A percentile compares a stretch with the other conserved stretches of the same genome.
These are phyloP conservation scores for Epicoccum sorghinum DNA, from an alignment of 2,329 filamentous ascomycete species.

Conservation along the genomic window DNA sequence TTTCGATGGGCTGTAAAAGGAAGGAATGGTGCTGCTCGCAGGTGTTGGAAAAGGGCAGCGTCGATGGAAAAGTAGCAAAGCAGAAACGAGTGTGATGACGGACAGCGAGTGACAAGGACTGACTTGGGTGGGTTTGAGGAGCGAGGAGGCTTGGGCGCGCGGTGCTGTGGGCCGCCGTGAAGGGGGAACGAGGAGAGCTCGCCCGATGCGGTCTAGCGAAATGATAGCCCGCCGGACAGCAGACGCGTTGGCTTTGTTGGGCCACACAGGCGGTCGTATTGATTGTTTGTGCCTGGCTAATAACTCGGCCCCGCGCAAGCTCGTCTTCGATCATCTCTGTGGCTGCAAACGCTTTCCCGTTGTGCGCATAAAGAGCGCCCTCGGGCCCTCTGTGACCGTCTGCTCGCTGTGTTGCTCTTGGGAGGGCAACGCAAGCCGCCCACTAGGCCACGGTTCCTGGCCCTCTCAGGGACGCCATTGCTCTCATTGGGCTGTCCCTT, in stretches of 20 bases:
- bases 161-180: conserved; percentile 22
- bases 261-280: conserved; percentile 1
- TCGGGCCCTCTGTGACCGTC: neutral
- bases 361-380: conserved; percentile 1
- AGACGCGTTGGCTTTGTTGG: conserved; percentile 10
- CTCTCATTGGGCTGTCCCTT: conserved; percentile 4
- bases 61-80: conserved; percentile 7
- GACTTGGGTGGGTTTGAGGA: conserved; percentile 23
- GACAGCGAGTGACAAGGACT: conserved; percentile 30
- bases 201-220: conserved; percentile 1
- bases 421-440: conserved; percentile 11
- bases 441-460: conserved; percentile 6
- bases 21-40: conserved; percentile 29
- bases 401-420: neutral
- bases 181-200: conserved; percentile 12
- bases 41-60: conserved; percentile 1
- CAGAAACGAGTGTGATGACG: conserved; percentile 37
- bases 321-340: neutral
- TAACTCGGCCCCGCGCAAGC: neutral
- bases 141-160: conserved; percentile 25
- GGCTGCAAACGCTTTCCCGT: neutral
- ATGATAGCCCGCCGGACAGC: conserved; percentile 2
- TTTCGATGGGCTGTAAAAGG: conserved; percentile 35
- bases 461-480: neutral
- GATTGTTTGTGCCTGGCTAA: conserved; percentile 4